These are phyloP conservation scores for Madurella mycetomatis DNA, from an alignment of 2,329 filamentous ascomycete species.

Conservation along the genomic window DNA sequence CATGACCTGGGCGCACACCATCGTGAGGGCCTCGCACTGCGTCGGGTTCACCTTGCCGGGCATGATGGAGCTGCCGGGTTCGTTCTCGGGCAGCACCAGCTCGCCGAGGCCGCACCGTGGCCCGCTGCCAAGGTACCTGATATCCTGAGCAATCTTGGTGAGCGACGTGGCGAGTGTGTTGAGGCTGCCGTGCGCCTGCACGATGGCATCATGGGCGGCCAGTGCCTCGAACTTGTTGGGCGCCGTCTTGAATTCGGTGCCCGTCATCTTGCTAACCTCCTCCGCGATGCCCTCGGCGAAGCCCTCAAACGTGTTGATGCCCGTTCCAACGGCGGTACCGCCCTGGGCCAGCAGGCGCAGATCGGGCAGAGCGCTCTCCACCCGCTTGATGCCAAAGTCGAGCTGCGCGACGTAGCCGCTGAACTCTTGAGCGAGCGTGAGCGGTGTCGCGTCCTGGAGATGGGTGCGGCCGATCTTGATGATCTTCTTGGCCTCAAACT, in stretches of 20 bases:
- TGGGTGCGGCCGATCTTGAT: slow-evolving; percentile 99
- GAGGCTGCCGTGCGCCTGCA: slow-evolving; percentile 87
- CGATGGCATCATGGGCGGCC: slow-evolving; percentile 90
- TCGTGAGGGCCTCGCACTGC: slow-evolving; percentile 95
- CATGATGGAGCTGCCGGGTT: slow-evolving; percentile 98
- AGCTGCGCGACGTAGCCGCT: slow-evolving; percentile 95
- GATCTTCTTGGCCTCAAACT: slow-evolving; percentile 79
- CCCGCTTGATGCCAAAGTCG: slow-evolving; percentile 81
- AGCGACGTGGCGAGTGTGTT: slow-evolving; percentile 84
- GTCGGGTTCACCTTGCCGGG: slow-evolving; percentile 99
- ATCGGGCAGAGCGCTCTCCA: slow-evolving; percentile 77
- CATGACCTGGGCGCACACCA: slow-evolving; percentile 97
- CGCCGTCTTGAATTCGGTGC: slow-evolving; percentile 88
- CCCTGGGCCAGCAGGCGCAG: slow-evolving; percentile 87
- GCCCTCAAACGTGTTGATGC: slow-evolving; percentile 94
- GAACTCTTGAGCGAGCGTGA: slow-evolving; percentile 96
- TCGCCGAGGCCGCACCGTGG: slow-evolving; percentile 95
- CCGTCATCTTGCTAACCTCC: slow-evolving; percentile 89
- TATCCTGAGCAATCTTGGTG: slow-evolving; percentile 97
- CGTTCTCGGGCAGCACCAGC: slow-evolving; percentile 91
- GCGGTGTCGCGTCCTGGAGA: slow-evolving; percentile 91
- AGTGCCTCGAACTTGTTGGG: slow-evolving; percentile 99
- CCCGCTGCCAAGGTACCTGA: slow-evolving; percentile 93
- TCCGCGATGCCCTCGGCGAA: slow-evolving; percentile 91
- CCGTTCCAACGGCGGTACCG: slow-evolving; percentile 93